phyloP scores from a whole-genome alignment of 768 basidiomycete species.

The Tricholoma matsutake region DNA sequence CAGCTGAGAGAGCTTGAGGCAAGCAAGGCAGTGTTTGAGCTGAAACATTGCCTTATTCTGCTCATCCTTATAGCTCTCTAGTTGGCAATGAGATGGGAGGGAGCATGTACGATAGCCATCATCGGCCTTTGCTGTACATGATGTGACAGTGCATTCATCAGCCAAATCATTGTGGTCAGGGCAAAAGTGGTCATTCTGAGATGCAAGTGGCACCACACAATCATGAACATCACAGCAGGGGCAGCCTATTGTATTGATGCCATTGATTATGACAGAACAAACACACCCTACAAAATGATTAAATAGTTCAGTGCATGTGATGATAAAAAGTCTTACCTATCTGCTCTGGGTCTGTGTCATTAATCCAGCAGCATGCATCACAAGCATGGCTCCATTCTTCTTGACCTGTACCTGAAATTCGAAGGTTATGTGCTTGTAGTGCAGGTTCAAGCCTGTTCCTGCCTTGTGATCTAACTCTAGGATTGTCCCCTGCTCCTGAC shows the following conservation, averaged over 20 bases:
- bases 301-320: too few relatives aligned
- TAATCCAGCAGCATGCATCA: not conserved
- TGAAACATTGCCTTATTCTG: constrained; percentile 24
- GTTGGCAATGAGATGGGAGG: constrained; percentile 14
- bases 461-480: too few relatives aligned
- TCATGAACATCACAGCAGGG: constrained; percentile 28
- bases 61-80: constrained; percentile 19
- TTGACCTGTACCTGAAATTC: too few relatives aligned
- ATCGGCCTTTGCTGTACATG: constrained; percentile 9
- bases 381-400: not conserved
- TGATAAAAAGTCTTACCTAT: not conserved
- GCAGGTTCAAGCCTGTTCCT: too few relatives aligned
- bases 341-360: not conserved
- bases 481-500: too few relatives aligned
- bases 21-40: constrained; percentile 9
- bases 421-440: too few relatives aligned
- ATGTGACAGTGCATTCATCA: constrained; percentile 18
- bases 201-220: constrained; percentile 20
- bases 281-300: not conserved
- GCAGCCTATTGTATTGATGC: constrained; percentile 23
- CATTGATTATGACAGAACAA: constrained; percentile 21
- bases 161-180: constrained; percentile 12
- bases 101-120: constrained; percentile 19
- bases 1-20: too few relatives aligned
- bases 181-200: constrained; percentile 21